phyloP scores from a whole-genome alignment of 2,329 filamentous ascomycete genomes.

The Fusarium tuaranense region DNA sequence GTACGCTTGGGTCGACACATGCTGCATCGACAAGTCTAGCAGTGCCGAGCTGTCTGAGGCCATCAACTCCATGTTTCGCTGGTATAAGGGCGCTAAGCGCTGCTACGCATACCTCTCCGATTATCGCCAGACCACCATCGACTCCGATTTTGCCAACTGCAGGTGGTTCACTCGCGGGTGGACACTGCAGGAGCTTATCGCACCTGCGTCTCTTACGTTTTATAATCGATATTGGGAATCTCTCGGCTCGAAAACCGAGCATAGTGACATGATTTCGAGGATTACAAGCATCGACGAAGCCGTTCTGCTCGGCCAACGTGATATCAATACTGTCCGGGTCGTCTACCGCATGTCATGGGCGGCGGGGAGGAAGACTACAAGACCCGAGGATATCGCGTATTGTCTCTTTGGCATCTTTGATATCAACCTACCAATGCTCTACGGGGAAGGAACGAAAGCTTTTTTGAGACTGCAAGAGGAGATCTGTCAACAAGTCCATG shows the following conservation, averaged over 20 bases:
- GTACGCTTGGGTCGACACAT: slow-evolving; percentile 46
- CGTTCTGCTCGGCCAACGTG: background rate
- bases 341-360: slow-evolving; percentile 14
- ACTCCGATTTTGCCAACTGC: background rate
- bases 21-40: slow-evolving; percentile 46
- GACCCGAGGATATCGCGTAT: slow-evolving; percentile 11
- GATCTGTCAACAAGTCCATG: background rate
- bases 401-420: slow-evolving; percentile 15
- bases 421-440: slow-evolving; percentile 16
- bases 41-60: slow-evolving; percentile 21
- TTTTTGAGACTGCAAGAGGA: slow-evolving; percentile 14
- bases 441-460: slow-evolving; percentile 8
- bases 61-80: slow-evolving; percentile 31
- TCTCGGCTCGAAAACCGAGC: no score
- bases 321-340: background rate
- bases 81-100: slow-evolving; percentile 7
- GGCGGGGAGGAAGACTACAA: background rate
- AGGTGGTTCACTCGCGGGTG: slow-evolving; percentile 13
- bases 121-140: background rate
- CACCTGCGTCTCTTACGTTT: background rate
- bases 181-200: slow-evolving; percentile 16
- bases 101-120: slow-evolving; percentile 24
- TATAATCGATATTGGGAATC: slow-evolving; percentile 6
- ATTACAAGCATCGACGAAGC: background rate
- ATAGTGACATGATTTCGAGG: rapidly evolving